Evolutionary conservation across 257 asterid genomes (phyloP).

Genomic region (Solanum arcanum): DNA sequence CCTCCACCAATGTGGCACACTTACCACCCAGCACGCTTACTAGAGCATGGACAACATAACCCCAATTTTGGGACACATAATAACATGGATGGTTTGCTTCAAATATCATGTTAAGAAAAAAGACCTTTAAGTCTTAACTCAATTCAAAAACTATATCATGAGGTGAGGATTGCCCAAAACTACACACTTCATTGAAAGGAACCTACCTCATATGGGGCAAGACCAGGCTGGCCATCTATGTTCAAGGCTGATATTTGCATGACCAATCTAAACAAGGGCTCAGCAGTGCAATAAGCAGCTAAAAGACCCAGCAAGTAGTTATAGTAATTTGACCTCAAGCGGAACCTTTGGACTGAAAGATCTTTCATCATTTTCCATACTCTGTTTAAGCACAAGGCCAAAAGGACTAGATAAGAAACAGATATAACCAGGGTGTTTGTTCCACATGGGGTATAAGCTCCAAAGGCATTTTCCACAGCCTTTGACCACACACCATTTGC

Average conservation of each 20-base stretch:
- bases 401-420: constrained; percentile 54
- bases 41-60: background rate
- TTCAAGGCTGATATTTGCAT: constrained; percentile 71
- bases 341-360: constrained; percentile 54
- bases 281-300: constrained; percentile 70
- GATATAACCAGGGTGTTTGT: constrained; percentile 63
- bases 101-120: background rate
- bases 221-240: constrained; percentile 45
- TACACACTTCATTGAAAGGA: background rate
- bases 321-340: constrained; percentile 59
- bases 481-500: constrained; percentile 66
- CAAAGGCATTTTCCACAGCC: constrained; percentile 76
- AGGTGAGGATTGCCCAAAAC: background rate
- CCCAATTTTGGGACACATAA: background rate
- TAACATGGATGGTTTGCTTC: background rate
- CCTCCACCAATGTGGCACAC: background rate
- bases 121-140: background rate
- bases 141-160: background rate
- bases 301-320: constrained; percentile 65
- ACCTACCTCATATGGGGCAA: constrained; percentile 70
- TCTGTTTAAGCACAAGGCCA: constrained; percentile 57
- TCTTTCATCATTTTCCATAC: constrained; percentile 47
- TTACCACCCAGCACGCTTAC: background rate
- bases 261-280: constrained; percentile 62
- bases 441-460: constrained; percentile 85